Conservation (phyloP, 352 stramenopile species). For the Globisporangium abappressorium region DNA sequence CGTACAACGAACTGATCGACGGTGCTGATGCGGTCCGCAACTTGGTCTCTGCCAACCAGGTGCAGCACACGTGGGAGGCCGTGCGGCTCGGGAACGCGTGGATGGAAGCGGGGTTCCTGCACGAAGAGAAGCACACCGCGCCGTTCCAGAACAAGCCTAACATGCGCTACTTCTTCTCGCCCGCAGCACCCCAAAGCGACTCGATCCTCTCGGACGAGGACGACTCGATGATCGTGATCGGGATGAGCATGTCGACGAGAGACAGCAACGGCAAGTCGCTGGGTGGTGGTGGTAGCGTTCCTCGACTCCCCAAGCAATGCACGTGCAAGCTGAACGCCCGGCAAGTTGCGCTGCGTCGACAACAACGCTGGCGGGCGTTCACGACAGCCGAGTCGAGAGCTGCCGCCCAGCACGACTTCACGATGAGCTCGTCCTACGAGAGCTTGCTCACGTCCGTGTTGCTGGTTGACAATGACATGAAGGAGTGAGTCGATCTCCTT, state of each 20-base stretch:
- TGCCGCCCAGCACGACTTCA: conserved; percentile 15
- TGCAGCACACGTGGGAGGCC: conserved; percentile 43
- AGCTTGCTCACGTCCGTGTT: conserved; percentile 15
- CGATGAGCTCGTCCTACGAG: conserved; percentile 20
- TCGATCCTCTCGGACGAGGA: conserved; percentile 11
- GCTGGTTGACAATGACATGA: conserved; percentile 1
- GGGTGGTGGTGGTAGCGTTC: not conserved
- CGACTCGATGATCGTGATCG: conserved; percentile 18
- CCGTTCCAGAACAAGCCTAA: conserved; percentile 30
- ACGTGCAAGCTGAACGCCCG: conserved; percentile 15
- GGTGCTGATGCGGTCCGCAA: conserved; percentile 16
- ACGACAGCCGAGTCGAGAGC: conserved; percentile 14
- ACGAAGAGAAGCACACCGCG: conserved; percentile 43
- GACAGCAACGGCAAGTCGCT: not conserved
- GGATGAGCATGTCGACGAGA: conserved; percentile 18
- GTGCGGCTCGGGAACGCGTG: conserved; percentile 58
- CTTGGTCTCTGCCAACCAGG: conserved; percentile 27
- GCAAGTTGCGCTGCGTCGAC: conserved; percentile 2
- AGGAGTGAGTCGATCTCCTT: not conserved
- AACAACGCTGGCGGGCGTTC: conserved; percentile 9
- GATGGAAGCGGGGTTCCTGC: conserved; percentile 55
- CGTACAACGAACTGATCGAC: conserved; percentile 20
- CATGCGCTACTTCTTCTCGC: conserved; percentile 16
- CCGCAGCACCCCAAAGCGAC: not conserved
- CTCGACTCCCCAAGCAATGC: conserved; percentile 9